These are phyloP conservation scores for Pythium scleroteichum DNA, from an alignment of 352 stramenopile species.

Conservation along the genomic window DNA sequence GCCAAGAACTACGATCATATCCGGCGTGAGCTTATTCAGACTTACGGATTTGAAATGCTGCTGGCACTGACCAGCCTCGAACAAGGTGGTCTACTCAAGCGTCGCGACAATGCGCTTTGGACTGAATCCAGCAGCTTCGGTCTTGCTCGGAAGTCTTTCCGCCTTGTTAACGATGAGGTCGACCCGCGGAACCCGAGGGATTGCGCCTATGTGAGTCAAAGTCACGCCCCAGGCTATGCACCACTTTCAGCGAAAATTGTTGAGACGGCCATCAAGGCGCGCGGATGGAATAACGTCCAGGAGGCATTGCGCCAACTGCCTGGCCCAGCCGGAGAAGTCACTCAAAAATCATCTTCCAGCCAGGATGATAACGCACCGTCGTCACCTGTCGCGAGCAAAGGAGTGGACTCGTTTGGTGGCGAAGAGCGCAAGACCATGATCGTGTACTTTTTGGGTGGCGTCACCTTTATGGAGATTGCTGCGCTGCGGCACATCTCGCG, in stretches of 20 bases:
- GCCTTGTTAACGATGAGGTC: conserved; percentile 95
- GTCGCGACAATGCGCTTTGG: conserved; percentile 84
- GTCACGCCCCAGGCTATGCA: conserved; percentile 90
- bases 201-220: conserved; percentile 90
- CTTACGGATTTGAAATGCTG: conserved; percentile 96
- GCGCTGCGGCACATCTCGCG: conserved; percentile 94
- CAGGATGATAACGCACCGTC: conserved; percentile 38
- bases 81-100: conserved; percentile 89
- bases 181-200: conserved; percentile 93
- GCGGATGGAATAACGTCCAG: conserved; percentile 75
- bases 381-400: conserved; percentile 28
- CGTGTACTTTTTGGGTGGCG: conserved; percentile 95
- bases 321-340: conserved; percentile 76
- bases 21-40: conserved; percentile 94
- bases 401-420: conserved; percentile 65
- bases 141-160: conserved; percentile 87
- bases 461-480: conserved; percentile 97
- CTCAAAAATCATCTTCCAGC: conserved; percentile 47
- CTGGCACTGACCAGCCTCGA: conserved; percentile 94
- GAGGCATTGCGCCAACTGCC: conserved; percentile 86
- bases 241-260: conserved; percentile 93
- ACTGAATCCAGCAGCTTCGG: conserved; percentile 83
- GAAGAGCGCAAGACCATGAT: conserved; percentile 93
- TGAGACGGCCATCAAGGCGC: conserved; percentile 81
- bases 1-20: conserved; percentile 94